Conservation (phyloP, 1,284 basidiomycete species). For the Stygiomarasmius scandens region DNA sequence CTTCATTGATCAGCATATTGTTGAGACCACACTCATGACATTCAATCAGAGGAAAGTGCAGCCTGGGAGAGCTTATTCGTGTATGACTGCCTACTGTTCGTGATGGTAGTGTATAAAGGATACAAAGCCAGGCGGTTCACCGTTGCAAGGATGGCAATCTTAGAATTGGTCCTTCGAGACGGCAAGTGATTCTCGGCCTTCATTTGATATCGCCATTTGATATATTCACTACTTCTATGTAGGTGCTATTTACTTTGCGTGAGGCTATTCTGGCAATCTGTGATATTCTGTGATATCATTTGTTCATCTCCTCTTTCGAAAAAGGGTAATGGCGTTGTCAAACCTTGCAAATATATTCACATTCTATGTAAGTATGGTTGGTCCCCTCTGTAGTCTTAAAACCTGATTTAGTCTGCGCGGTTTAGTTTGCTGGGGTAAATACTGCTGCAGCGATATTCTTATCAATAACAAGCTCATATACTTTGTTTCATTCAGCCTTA, state of each 20-base stretch:
- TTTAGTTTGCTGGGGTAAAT: not conserved
- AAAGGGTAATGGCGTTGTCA: constrained; percentile 20
- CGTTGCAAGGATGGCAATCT: constrained; percentile 7
- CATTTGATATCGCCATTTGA: no score
- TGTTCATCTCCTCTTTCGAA: not conserved
- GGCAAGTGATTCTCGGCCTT: constrained; percentile 2
- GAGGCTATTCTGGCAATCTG: not conserved
- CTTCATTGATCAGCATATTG: not conserved
- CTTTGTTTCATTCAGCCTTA: not conserved
- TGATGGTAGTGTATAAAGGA: constrained; percentile 14
- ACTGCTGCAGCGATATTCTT: not conserved
- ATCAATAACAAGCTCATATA: not conserved
- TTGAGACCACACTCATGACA: constrained; percentile 6
- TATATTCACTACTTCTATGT: not conserved
- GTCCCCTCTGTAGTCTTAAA: not conserved
- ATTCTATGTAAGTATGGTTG: constrained; percentile 17
- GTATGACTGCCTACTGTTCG: constrained; percentile 22
- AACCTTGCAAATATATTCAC: constrained; percentile 23
- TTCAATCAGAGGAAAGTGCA: not conserved
- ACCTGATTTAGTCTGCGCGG: not conserved
- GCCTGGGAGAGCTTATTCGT: constrained; percentile 22
- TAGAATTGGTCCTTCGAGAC: constrained; percentile 14
- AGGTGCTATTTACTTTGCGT: constrained; percentile 16
- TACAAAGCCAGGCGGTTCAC: not conserved
- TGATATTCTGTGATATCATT: not conserved